Base-by-base conservation (phyloP, 2,329 filamentous ascomycete genomes). In the Cordyceps cateniannulata region DNA sequence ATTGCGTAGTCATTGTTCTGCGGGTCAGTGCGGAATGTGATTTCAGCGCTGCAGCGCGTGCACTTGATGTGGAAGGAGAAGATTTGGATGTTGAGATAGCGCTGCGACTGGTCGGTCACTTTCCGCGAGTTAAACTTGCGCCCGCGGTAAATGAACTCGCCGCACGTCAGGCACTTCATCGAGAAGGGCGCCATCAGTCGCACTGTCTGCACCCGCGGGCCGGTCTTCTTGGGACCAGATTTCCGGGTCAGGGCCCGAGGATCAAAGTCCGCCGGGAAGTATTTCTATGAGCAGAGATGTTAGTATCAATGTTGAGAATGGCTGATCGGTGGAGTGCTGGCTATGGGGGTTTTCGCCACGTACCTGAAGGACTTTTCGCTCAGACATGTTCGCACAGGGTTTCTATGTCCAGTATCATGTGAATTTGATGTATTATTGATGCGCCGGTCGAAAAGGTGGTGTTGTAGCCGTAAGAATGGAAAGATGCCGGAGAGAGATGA, bases 51-150 rank as follows among this genome's bases (percentile, higher is more conserved):
- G 75, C 93, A 97, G 52, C 91, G 79, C 38, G 93, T 96, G 75
- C 93, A 97, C 8, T 91, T 84, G 68, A 93, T 96, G 64, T 72
- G 69, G 79, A 98, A 97, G 32, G 89, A 85, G 76, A 88, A 95
- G 65, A 96, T 92, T 63, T 91, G 85, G 64, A 98, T 96, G 54
- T 84, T 84, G 51, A 96, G 85, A 77, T 99, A 99, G 66, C 88
- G 90, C 69, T 97, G 90, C 22, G 95, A 89, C 0, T 85, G 86
- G 0, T 91, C 91, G 0, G 90, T 96, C 71, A 97, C 92, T 71
- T 99, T 99, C 40, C 91, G 84, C 3, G 91, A 89, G 76, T 98
- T 98, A 82, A 98, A 98, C 70, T 97, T 98, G 63, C 93, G 85
- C 0, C 93, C 93, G 68, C 91, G 91, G 80, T 96, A 93, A 70